Percentiles rank a stretch among this genome's conserved stretches.
Conservation (phyloP, 345 rosid species). For the Dipteronia dyeriana region DNA sequence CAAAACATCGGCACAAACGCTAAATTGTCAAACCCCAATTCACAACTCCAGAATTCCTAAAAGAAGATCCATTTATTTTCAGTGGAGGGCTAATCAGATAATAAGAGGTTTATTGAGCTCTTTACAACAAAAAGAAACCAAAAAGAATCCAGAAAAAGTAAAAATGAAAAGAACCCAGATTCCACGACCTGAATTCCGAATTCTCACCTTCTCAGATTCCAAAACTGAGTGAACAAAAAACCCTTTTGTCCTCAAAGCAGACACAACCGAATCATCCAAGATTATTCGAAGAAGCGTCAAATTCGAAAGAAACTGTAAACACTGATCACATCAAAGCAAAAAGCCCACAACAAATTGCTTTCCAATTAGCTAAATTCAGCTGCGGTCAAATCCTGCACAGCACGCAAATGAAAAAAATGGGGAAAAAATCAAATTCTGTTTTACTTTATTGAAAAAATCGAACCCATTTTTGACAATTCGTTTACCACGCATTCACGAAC, state of each 20-base stretch:
- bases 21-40: constrained; percentile 23
- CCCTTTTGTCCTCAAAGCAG: constrained; percentile 14
- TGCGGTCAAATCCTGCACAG: constrained; percentile 4
- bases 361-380: background rate
- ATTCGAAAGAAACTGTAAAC: background rate
- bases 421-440: constrained; percentile 5
- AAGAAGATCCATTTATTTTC: background rate
- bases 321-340: constrained; percentile 10
- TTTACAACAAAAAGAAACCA: background rate
- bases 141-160: background rate
- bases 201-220: constrained; percentile 15
- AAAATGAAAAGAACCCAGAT: constrained; percentile 1
- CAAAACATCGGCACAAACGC: background rate
- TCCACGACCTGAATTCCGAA: constrained; percentile 8
- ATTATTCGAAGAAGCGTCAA: constrained; percentile 3
- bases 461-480: constrained; percentile 18
- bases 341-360: background rate
- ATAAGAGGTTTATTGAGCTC: background rate
- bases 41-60: constrained; percentile 14
- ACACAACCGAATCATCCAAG: background rate
- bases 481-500: background rate
- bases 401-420: background rate
- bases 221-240: constrained; percentile 7
- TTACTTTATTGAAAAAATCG: constrained; percentile 13
- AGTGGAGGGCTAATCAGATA: background rate